Evolutionary conservation across 2,329 filamentous ascomycete genomes (phyloP).

Genomic region (Hypoxylon sp.): DNA sequence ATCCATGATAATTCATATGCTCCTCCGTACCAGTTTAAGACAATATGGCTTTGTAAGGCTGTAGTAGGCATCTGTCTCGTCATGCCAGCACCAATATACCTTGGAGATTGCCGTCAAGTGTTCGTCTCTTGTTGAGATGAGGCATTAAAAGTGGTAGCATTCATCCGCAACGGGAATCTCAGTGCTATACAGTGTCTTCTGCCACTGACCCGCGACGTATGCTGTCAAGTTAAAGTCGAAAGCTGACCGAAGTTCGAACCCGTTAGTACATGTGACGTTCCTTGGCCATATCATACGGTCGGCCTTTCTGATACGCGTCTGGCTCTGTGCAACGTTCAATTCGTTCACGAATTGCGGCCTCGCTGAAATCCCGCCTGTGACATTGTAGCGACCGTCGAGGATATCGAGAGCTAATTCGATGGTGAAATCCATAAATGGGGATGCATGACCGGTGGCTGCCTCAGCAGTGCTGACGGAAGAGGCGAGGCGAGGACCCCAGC

Average conservation of each 20-base stretch:
- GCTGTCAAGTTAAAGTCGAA: conserved; percentile 52
- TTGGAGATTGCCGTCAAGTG: conserved; percentile 9
- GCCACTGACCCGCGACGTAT: conserved; percentile 50
- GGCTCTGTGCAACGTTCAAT: conserved; percentile 52
- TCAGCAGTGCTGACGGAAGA: conserved; percentile 54
- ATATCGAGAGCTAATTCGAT: conserved; percentile 58
- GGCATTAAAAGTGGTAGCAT: conserved; percentile 46
- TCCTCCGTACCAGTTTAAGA: conserved; percentile 10
- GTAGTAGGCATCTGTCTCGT: conserved; percentile 1
- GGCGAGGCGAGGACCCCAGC: conserved; percentile 58
- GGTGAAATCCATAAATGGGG: conserved; percentile 56
- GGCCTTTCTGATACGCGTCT: conserved; percentile 40
- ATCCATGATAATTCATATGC: conserved; percentile 15
- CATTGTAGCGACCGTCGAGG: conserved; percentile 56
- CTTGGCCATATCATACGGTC: conserved; percentile 35
- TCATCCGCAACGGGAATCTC: conserved; percentile 50
- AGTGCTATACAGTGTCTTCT: conserved; percentile 47
- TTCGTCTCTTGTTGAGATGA: background rate
- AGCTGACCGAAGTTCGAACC: conserved; percentile 48
- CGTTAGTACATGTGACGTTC: conserved; percentile 47
- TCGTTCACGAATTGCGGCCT: conserved; percentile 57
- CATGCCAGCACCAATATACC: background rate
- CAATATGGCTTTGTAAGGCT: conserved; percentile 20
- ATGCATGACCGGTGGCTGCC: conserved; percentile 53
- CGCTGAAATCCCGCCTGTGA: conserved; percentile 58